Evolutionary conservation across 2,329 filamentous ascomycete genomes (phyloP), one percentile per base, ranked within the genome.

Genomic region (Ophiognomonia clavigignenti-juglandacearum): DNA sequence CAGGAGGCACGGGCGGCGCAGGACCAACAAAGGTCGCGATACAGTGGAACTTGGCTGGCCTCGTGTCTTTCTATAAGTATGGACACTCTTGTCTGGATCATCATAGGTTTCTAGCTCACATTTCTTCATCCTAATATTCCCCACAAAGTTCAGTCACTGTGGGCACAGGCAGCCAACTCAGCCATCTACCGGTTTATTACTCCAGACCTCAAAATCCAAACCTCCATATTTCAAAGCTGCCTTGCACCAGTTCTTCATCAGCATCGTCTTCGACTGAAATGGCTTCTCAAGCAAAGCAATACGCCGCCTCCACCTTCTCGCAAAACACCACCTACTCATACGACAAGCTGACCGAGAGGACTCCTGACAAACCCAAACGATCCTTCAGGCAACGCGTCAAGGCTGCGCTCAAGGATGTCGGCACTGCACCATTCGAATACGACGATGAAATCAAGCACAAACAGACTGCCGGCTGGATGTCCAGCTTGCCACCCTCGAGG

Each of bases 271-370:
- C 35, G 29, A 41, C 20, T 45, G 45, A 53, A 22, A 58, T 48
- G 40, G 29, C 46, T 35, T 27, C 14, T 54, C 41, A 57, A 54
- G 57, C 55, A 54, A 62, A 55, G 52, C 61, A 63, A 26, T 51
- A 51, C 53, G 54, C 61, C 18, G 56, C 59, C 35, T 65, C 64
- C 32, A 52, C 58, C 38, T 53, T 58, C 55, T 64, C 64, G 26
- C 61, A 56, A 43, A 59, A 60, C 37, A 57, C 59, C 22, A 60
- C 62, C 39, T 59, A 54, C 56, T 64, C 61, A 23, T 59, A 56
- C 56, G 43, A 47, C 48, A 65, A 65, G 52, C 53, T 60, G 35
- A 9, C 48, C 16, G 39, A 47, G 14, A 19, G 34, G 9, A 13
- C 41, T n/a, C 23, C 39, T n/a, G n/a, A n/a, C 18, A 41, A 46